phyloP scores from a whole-genome alignment of 345 rosid species.

The Isatis tinctoria region DNA sequence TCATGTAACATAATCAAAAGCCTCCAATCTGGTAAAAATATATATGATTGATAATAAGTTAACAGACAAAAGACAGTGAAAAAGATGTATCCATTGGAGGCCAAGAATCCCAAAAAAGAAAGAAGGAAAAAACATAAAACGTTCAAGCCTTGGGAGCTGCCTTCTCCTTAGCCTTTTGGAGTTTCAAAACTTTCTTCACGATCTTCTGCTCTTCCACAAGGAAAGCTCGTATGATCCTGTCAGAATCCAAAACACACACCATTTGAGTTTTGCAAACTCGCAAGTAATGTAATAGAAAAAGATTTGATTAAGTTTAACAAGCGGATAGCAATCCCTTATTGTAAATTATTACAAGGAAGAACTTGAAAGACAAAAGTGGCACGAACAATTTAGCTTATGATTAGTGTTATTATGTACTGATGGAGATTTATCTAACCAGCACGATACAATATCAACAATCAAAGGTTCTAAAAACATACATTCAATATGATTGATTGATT shows the following conservation, averaged over 20 bases:
- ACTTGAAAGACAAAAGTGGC: slow-evolving; percentile 32
- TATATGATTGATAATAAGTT: background rate
- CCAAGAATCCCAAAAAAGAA: background rate
- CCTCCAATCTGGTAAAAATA: background rate
- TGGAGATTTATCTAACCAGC: slow-evolving; percentile 26
- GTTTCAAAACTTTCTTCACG: slow-evolving; percentile 1
- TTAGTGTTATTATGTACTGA: slow-evolving; percentile 44
- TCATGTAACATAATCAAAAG: too few species aligned
- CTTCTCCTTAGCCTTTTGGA: slow-evolving; percentile 56
- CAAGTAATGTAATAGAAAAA: background rate
- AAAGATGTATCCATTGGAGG: background rate
- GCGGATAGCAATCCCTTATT: slow-evolving; percentile 28
- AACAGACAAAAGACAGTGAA: background rate
- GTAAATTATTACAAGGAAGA: slow-evolving; percentile 4
- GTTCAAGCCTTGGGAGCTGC: slow-evolving; percentile 23
- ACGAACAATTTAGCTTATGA: slow-evolving; percentile 45
- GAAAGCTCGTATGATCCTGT: slow-evolving; percentile 66
- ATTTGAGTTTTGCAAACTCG: background rate
- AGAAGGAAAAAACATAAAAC: background rate
- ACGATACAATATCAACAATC: background rate
- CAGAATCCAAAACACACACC: background rate
- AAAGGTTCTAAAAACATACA: too few species aligned
- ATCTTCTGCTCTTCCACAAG: slow-evolving; percentile 54
- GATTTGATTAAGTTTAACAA: background rate
- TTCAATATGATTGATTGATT: too few species aligned